Percentiles rank a stretch among this genome's conserved stretches.
Conservation (phyloP, 192 early-diverging fungal species). For the Rhizoclosmatium globosum region DNA sequence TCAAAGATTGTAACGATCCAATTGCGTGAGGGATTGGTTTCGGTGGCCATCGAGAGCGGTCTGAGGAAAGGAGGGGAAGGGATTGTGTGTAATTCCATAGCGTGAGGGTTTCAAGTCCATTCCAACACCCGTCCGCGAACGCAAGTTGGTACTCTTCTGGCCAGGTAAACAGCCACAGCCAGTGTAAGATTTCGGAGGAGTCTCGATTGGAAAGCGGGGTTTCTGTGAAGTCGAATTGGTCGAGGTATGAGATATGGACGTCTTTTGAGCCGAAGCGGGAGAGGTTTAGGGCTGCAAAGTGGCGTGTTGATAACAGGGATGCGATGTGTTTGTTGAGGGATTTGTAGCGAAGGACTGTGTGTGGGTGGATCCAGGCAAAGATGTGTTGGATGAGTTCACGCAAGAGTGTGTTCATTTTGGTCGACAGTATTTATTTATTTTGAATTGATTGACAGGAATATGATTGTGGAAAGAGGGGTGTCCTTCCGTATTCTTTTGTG, state of each 20-base stretch:
- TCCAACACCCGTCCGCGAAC: not conserved
- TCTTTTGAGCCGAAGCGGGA: not conserved
- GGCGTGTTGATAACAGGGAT: not conserved
- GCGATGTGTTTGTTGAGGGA: not conserved
- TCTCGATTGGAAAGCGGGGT: not conserved
- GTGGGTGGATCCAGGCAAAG: not conserved
- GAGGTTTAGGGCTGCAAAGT: not conserved
- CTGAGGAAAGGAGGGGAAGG: not conserved
- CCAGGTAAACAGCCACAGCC: not conserved
- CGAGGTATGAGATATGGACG: not conserved
- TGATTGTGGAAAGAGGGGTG: no score
- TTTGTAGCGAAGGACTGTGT: not conserved
- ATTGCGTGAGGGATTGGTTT: not conserved
- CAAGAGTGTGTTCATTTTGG: no score
- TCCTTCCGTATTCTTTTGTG: no score
- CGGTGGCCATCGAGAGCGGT: not conserved
- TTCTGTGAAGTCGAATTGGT: not conserved
- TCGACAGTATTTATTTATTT: no score
- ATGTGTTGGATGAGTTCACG: not conserved
- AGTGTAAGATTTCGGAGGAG: not conserved
- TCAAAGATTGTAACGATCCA: not conserved
- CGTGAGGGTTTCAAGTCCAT: not conserved
- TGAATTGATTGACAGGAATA: no score
- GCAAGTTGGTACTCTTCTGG: not conserved
- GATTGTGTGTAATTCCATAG: not conserved